Base-by-base conservation (phyloP, 805 yeast species). In the Maudiozyma bulderi region DNA sequence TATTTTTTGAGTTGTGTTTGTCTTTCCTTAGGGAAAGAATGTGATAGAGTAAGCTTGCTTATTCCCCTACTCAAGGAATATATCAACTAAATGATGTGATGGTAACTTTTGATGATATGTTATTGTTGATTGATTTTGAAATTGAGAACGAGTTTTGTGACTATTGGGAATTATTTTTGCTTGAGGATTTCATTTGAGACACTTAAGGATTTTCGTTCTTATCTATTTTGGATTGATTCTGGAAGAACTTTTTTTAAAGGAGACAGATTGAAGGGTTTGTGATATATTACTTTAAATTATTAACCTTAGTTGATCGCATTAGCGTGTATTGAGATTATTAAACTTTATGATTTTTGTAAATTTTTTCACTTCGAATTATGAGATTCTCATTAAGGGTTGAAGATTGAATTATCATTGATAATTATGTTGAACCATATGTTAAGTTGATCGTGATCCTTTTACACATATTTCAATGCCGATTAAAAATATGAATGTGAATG, bases 21-120 rank as follows among this genome's bases (percentile, higher is more conserved):
- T 44, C 43, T 28, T 40, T 10, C 6, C 42, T n/a, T n/a, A 31
- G 31, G 14, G 35, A 29, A 43, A 43, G 52, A 49, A 50, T 51
- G 58, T 59, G 53, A 63, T 63, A 63, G 64, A 53, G 43, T 52
- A 55, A 53, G 67, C 67, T 63, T 63, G 67, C 67, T 53, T 57
- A 52, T 50, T 51, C 61, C 65, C 64, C 65, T 53, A 28, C 31
- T 26, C 28, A 32, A 38, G 11, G n/a, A n/a, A 7, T 35, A 15
- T 35, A 15, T 14, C 15, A 8, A 7, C 4, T 14, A 35, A n/a
- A 13, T 35, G 20, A 11, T 33, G 38, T 13, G 14, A n/a, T 35
- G 10, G 7, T 38, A 15, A n/a, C 34, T 44, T 30, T 46, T 11
- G 40, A 41, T 28, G 35, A 20, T 28, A 15, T 13, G 8, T 31